phyloP scores from a whole-genome alignment of 2,329 filamentous ascomycete genomes.

The Pseudocercospora fuligena region DNA sequence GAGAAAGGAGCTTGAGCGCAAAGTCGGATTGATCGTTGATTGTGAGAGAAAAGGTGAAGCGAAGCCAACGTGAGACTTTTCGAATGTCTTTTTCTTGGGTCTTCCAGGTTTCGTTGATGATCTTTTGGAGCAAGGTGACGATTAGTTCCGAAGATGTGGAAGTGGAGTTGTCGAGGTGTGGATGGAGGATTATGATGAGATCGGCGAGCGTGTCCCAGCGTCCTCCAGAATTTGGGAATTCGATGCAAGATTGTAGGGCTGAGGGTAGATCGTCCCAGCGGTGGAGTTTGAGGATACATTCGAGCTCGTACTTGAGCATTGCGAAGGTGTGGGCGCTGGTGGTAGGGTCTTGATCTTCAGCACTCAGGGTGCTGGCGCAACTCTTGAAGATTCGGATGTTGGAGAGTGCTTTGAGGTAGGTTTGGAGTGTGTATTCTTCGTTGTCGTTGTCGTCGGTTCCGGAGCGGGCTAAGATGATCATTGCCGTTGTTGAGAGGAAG shows the following conservation, averaged over 20 bases:
- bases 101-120: constrained; percentile 70
- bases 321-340: constrained; percentile 57
- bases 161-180: constrained; percentile 30
- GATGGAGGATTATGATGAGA: constrained; percentile 51
- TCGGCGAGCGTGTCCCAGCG: constrained; percentile 55
- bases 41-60: constrained; percentile 72
- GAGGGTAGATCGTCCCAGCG: constrained; percentile 68
- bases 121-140: constrained; percentile 59
- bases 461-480: constrained; percentile 54
- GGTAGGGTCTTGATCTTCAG: constrained; percentile 47
- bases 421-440: constrained; percentile 57
- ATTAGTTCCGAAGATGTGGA: constrained; percentile 23
- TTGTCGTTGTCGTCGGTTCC: constrained; percentile 43
- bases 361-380: constrained; percentile 42
- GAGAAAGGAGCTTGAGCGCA: constrained; percentile 59
- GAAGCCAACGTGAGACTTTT: constrained; percentile 75
- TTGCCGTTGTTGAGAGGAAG: constrained; percentile 63
- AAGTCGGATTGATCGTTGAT: constrained; percentile 43
- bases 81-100: constrained; percentile 54
- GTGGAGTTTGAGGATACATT: constrained; percentile 70
- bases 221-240: constrained; percentile 29
- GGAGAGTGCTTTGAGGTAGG: constrained; percentile 65
- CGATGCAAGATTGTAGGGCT: constrained; percentile 58
- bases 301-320: constrained; percentile 77
- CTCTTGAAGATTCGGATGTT: constrained; percentile 63